Evolutionary conservation across 73 alveolate species (phyloP).

Genomic region (Paramecium biaurelia): DNA sequence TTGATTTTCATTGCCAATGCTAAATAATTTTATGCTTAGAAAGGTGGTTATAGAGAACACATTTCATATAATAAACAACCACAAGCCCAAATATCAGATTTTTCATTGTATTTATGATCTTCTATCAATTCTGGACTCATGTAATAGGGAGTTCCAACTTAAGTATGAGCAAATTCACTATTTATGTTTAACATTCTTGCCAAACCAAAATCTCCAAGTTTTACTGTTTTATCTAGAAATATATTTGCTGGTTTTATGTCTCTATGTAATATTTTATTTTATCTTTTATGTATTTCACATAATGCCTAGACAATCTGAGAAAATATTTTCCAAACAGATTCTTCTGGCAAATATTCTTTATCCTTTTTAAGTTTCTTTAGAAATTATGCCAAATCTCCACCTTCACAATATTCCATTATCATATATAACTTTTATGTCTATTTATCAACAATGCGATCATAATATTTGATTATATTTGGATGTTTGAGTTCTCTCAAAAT

Average conservation of each 20-base stretch:
- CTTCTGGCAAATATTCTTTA: conserved; percentile 84
- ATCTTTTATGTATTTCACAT: conserved; percentile 85
- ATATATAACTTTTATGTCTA: conserved; percentile 80
- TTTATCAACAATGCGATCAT: conserved; percentile 92
- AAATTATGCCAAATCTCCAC: conserved; percentile 92
- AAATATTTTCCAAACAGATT: conserved; percentile 91
- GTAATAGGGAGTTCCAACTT: conserved; percentile 97
- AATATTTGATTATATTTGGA: conserved; percentile 86
- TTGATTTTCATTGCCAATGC: conserved; percentile 87
- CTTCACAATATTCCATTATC: conserved; percentile 96
- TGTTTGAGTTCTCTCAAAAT: conserved; percentile 84
- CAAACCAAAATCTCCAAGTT: conserved; percentile 95
- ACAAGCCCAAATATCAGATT: conserved; percentile 95
- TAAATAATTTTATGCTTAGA: conserved; percentile 88
- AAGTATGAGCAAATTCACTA: conserved; percentile 93
- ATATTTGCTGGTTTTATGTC: conserved; percentile 92
- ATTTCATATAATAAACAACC: conserved; percentile 94
- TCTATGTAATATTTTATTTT: conserved; percentile 87
- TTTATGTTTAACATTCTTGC: conserved; percentile 83
- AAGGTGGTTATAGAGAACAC: conserved; percentile 89
- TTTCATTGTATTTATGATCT: conserved; percentile 92
- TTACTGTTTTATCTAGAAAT: conserved; percentile 86
- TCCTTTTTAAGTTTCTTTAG: conserved; percentile 76
- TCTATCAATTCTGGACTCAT: conserved; percentile 98
- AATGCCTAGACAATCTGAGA: conserved; percentile 86